phyloP scores from a whole-genome alignment of 805 yeast genomes.

The Dipodascus geniculatus region DNA sequence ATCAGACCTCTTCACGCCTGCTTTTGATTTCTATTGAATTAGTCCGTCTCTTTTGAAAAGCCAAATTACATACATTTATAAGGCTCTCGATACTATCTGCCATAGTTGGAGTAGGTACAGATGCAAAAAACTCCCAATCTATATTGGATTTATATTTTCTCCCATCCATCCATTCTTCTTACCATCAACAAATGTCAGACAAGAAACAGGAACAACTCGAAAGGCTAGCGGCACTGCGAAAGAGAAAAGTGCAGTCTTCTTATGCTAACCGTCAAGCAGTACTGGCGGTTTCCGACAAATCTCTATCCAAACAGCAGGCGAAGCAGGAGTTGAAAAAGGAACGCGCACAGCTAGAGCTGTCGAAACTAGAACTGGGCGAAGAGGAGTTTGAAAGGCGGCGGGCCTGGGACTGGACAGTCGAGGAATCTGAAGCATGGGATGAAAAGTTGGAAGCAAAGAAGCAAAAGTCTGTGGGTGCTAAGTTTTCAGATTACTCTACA shows the following conservation, averaged over 20 bases:
- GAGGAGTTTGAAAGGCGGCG: conserved; percentile 31
- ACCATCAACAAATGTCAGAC: not conserved
- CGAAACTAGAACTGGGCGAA: conserved; percentile 26
- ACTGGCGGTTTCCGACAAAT: not conserved
- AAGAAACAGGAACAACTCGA: conserved; percentile 1
- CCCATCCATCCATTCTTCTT: not conserved
- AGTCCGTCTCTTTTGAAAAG: not conserved
- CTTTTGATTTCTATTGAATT: not conserved
- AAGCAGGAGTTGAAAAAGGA: conserved; percentile 25
- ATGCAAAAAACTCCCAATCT: conserved; percentile 1
- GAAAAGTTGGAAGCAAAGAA: conserved; percentile 25
- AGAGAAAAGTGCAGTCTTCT: not conserved
- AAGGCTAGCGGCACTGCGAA: not conserved
- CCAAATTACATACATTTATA: not conserved
- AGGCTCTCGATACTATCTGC: not conserved
- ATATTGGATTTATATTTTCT: not conserved
- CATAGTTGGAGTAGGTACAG: not conserved
- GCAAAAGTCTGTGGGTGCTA: conserved; percentile 24
- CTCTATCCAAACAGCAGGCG: conserved; percentile 15
- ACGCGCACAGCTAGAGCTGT: conserved; percentile 30
- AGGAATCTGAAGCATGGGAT: conserved; percentile 57
- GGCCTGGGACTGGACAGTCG: conserved; percentile 47
- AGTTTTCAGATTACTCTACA: conserved; percentile 37
- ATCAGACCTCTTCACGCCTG: not conserved
- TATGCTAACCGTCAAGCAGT: not conserved